Base-by-base conservation (phyloP, 352 stramenopile species). In the Thalassiosira hispida region DNA sequence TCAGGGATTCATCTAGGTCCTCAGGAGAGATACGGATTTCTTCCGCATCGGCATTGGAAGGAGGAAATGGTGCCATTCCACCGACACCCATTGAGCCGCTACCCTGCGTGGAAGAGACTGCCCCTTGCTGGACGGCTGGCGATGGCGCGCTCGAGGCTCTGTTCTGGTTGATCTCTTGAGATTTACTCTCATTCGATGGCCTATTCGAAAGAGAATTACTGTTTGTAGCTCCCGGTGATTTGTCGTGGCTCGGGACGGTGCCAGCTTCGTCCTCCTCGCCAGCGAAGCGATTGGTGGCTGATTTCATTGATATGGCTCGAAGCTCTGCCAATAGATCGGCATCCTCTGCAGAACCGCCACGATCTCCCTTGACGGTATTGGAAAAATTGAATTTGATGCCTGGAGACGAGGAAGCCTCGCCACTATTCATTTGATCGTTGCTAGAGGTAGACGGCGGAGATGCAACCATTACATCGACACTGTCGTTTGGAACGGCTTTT, bases 301-400 rank as follows among this genome's bases (percentile, higher is more conserved):
- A 81, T 63, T 83, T 79, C 56, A 70, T 81, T 20, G 81, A 87
- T 40, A 89, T 85, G 0, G 77, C 79, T 68, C 77, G 38, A 20
- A 91, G 29, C 55, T 89, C 81, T 12, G 77, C 81, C 46, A 86
- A 53, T 23, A 89, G 65, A 18, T 76, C 72, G 16, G 47, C 72
- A 40, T 80, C 72, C 74, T 56, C 77, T 47, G 77, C 74, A 44
- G 53, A 25, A 35, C 75, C 77, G 61, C 77, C 82, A 29, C 73
- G 59, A 11, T 83, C 72, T 14, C 73, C 73, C n/a, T 60, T 74
- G 40, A 83, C 77, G 49, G 73, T 89, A 8, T 61, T 71, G 0
- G 70, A 52, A 9, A 77, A 25, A 51, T 27, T 44, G 20, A 66
- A 84, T 59, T 81, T 68, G 31, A 75, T 44, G 18, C 49, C 63